Evolutionary conservation across 2,329 filamentous ascomycete species (phyloP).

Genomic region (Proliferodiscus dingleyae): DNA sequence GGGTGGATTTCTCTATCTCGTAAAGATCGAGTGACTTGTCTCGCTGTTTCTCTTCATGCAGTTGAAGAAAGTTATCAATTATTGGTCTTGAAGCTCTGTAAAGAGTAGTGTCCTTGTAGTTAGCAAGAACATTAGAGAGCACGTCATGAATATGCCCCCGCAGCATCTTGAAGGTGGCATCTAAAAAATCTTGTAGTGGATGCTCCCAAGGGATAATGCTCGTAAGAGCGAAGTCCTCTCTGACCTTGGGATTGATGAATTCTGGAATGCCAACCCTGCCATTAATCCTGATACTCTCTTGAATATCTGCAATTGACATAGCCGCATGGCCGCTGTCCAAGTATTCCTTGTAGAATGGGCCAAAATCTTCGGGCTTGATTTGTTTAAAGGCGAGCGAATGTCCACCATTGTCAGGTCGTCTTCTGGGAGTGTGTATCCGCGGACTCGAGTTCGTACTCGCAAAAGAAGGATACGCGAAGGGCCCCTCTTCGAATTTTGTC

Average conservation of each 20-base stretch:
- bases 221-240: conserved; percentile 52
- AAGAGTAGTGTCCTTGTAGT: conserved; percentile 13
- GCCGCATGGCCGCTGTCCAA: conserved; percentile 5
- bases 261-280: conserved; percentile 54
- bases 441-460: no score
- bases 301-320: conserved; percentile 38
- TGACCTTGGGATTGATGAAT: conserved; percentile 54
- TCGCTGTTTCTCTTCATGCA: conserved; percentile 4
- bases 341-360: conserved; percentile 8
- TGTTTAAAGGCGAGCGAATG: background rate
- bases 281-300: conserved; percentile 48
- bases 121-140: conserved; percentile 5
- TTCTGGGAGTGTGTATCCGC: background rate
- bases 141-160: conserved; percentile 29
- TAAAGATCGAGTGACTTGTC: conserved; percentile 6
- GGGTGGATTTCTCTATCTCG: conserved; percentile 6
- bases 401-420: background rate
- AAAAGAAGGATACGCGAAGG: no score
- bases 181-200: conserved; percentile 42
- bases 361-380: conserved; percentile 1
- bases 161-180: conserved; percentile 45
- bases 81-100: conserved; percentile 5
- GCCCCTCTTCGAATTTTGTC: background rate
- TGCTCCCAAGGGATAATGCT: conserved; percentile 54
- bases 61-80: conserved; percentile 12